Evolutionary conservation across 768 basidiomycete genomes (phyloP).

Genomic region (Heimioporus sp.): DNA sequence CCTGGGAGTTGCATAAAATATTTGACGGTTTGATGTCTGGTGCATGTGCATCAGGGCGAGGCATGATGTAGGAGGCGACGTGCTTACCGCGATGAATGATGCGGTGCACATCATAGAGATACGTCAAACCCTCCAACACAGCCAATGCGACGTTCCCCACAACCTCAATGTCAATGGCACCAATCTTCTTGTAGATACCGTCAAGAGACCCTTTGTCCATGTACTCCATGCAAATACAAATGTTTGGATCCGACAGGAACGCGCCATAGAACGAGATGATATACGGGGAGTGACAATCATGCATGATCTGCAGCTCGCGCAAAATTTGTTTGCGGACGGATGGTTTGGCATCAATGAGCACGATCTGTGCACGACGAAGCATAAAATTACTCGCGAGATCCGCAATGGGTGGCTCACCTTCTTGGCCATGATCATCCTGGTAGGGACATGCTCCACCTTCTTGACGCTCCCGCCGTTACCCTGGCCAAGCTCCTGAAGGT

Average conservation of each 20-base stretch:
- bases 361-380: constrained; percentile 56
- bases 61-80: background rate
- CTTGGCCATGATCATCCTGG: constrained; percentile 94
- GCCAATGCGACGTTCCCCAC: constrained; percentile 94
- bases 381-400: background rate
- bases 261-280: constrained; percentile 98
- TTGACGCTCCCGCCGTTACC: constrained; percentile 98
- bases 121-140: constrained; percentile 92
- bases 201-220: constrained; percentile 95
- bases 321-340: constrained; percentile 96
- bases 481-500: constrained; percentile 87
- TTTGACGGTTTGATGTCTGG: constrained; percentile 99
- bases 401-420: constrained; percentile 58
- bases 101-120: constrained; percentile 94
- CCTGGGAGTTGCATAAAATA: constrained; percentile 89
- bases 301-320: constrained; percentile 98
- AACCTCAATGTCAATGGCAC: constrained; percentile 88
- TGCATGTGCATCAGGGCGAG: constrained; percentile 15
- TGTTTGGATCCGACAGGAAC: constrained; percentile 94
- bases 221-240: constrained; percentile 98
- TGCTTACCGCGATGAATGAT: constrained; percentile 97
- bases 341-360: constrained; percentile 95
- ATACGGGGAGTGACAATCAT: constrained; percentile 89
- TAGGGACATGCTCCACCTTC: constrained; percentile 90
- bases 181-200: constrained; percentile 94